Evolutionary conservation across 768 basidiomycete genomes (phyloP), one percentile per base, ranked within the genome.

Genomic region (Boletales sp.): DNA sequence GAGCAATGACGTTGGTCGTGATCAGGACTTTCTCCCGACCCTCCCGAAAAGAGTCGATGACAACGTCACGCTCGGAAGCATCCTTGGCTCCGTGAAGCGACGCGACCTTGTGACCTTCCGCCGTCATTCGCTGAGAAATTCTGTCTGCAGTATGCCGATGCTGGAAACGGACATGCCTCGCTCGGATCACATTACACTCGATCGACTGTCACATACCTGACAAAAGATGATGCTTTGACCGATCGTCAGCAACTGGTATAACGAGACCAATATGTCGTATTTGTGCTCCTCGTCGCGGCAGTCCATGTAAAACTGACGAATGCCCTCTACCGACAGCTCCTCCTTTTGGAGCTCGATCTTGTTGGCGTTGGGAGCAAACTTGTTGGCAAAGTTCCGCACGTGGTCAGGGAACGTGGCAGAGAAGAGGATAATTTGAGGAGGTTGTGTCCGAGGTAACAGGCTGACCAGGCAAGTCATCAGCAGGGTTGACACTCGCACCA

Each of bases 211-310:
- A 71, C 82, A 46, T 39, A 91, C 94, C 70, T 90, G 86, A 69
- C 93, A 94, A 73, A 99, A 99, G 59, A 99, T 98, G 67, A 99
- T 99, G 67, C 91, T 94, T 70, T 98, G 96, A 0, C 96, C 96
- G 49, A 99, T 87, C 2, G 94, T 95, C 66, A 99, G 74, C 33
- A 96, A 75, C 50, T 82, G 80, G 68, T 99, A 99, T 17, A 99
- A 72, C 46, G 83, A 84, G 32, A 95, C 90, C 39, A 99, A 76
- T 44, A 97, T 90, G 54, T 97, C 94, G 67, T 93, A 98, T 81
- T 98, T 97, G 60, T 92, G 84, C 32, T 90, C 83, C 64, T 90
- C 94, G 64, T 87, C 76, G 65, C 73, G 82, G 73, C 95, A 98
- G 66, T 98, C 94, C 87, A 99, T 88, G 72, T 93, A 98, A 69